Base-by-base conservation (phyloP, 345 rosid genomes). In the Stellera chamaejasme region DNA sequence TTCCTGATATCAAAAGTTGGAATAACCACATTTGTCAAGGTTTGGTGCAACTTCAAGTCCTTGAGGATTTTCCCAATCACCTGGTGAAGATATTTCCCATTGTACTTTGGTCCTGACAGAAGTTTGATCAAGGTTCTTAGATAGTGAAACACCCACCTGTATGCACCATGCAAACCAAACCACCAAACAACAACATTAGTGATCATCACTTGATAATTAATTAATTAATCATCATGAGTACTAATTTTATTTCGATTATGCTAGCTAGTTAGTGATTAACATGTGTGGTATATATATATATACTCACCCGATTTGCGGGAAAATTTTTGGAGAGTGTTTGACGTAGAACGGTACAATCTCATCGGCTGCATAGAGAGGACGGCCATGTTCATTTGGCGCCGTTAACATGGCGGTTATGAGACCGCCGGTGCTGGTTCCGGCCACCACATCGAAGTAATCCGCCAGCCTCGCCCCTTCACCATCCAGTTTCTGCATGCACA, bases 381-480 rank as follows among this genome's bases (percentile, higher is more conserved):
- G 88, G 9, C 77, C 60, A 7, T 65, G 43, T 42, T 66, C 66
- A 28, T 77, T 56, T 27, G 94, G 86, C 45, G 69, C 81, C 2
- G 87, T 51, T 45, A 83, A 62, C 90, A 84, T 80, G 26, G 85
- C 76, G 15, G 91, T 66, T 11, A 83, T 50, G 13, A 87, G 83
- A 43, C 87, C 96, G 25, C 89, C 91, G 25, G 91, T 84, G 51
- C 96, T 87, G 6, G 89, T 82, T 48, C 96, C 87, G 11, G 91
- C 60, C 1, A 87, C 66, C 55, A 84, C 84, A 48, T 87, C 96
- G 43, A 87, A 84, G 55, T 87, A 87, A 69, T 87, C 87, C 50
- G 80, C 91, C 36, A 87, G 55, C 55, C 91, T 78, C 54, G 46
- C 83, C 10, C 69, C 77, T 56, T 78, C 75, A 0, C 85, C 83